Evolutionary conservation across 345 rosid species (phyloP).

Genomic region (Hibiscus syriacus): DNA sequence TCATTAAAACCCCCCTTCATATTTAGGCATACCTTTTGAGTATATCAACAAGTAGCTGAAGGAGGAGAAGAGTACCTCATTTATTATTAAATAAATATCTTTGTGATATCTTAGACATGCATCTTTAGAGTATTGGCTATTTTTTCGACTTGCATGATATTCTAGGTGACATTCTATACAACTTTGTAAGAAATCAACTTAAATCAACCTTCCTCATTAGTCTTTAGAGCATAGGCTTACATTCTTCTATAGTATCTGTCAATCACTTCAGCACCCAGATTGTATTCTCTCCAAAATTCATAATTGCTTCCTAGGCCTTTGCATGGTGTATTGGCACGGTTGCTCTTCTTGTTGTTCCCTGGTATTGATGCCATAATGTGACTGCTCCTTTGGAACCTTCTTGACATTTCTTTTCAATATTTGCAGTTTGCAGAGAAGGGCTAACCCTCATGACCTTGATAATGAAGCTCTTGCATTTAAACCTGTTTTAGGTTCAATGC

Average conservation of each 20-base stretch:
- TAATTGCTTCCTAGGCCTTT: neutral
- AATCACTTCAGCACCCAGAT: neutral
- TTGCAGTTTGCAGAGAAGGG: constrained; percentile 85
- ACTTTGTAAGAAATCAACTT: neutral
- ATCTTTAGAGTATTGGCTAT: neutral
- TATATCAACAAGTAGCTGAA: too few relatives aligned
- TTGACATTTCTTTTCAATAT: constrained; percentile 15
- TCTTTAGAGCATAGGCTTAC: neutral
- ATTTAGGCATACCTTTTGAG: too few relatives aligned
- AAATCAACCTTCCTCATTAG: neutral
- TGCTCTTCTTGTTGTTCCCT: neutral
- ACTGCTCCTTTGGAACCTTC: constrained; percentile 3
- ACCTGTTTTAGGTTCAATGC: constrained; percentile 87
- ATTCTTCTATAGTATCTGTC: neutral
- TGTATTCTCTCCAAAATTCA: neutral
- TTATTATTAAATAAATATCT: too few relatives aligned
- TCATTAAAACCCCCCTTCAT: too few relatives aligned
- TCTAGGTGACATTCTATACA: neutral
- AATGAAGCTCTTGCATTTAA: constrained; percentile 91
- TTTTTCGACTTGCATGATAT: neutral
- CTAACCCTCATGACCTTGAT: constrained; percentile 67
- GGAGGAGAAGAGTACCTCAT: too few relatives aligned
- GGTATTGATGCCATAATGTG: neutral
- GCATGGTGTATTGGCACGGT: neutral
- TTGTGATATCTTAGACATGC: constrained; percentile 1